Base-by-base conservation (phyloP, 192 early-diverging fungal species). In the Mortierella alpina region DNA sequence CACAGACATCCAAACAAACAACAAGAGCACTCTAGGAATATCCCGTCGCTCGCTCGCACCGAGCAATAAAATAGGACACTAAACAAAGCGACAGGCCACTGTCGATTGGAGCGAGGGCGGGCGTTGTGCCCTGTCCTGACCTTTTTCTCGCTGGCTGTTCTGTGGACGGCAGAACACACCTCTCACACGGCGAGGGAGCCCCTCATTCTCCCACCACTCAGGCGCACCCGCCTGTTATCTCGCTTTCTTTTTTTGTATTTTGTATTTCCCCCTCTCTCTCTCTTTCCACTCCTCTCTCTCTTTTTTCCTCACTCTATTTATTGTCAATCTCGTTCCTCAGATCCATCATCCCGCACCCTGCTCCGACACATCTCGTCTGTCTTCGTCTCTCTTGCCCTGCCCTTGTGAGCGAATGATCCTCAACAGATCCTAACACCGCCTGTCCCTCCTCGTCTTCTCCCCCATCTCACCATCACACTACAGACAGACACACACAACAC, bases 361-460 rank as follows among this genome's bases (percentile, higher is more conserved):
- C 22, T 22, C 15, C 39, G 20, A 9, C 23, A 23, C 22, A 22
- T 41, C 17, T 18, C 31, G 49, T 57, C 66, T 15, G 13, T 54
- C 66, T n/a, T 50, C 31, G 23, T 59, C 54, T 59, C 22, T 17
- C 20, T n/a, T 55, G 13, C 12, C 14, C 17, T 49, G 23, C 1
- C 45, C 60, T 5, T 4, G 47, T 49, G 9, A 22, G 23, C 52
- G 51, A 66, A 66, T 66, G 64, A 66, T 66, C 64, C 52, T 59
- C 67, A 54, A 49, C 45, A 49, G 20, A 53, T 57, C 57, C 42
- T 54, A 20, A 44, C 48, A 59, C 31, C 5, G 39, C 7, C 39
- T 1, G 9, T 54, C 45, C 45, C 40, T 20, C 44, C 22, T 48
- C 44, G 14, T 64, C 17, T 1, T 22, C 56, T 59, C 51, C 7